Base-by-base conservation (phyloP, 495 filamentous ascomycete species). In the Chaetomidium leptoderma region DNA sequence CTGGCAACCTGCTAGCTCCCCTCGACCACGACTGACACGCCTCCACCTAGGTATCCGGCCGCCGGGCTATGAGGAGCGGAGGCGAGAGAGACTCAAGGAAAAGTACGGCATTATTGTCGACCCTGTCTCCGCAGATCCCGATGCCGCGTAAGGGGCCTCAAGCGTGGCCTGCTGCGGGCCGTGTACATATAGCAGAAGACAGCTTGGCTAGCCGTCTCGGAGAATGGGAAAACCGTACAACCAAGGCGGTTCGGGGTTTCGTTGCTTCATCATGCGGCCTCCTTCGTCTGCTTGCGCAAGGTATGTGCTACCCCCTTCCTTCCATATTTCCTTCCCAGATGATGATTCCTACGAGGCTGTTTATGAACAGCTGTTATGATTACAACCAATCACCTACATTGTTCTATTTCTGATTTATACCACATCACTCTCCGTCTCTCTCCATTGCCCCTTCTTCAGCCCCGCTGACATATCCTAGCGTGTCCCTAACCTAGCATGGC, bases 31-130 rank as follows among this genome's bases (percentile, higher is more conserved):
- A 39, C 74, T 81, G 61, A 78, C 55, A 26, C 1, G 46, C 16
- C 36, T 30, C 17, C 37, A 27, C 13, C 10, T 9, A 96, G 92
- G 89, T 24, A 89, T 98, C 58, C 81, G 86, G 58, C 90, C 79
- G 29, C 86, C 88, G 14, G 90, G 90, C 26, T 98, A 96, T 59
- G 86, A 86, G 60, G 91, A 97, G 78, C 78, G 95, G 71, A 84
- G 95, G 63, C 79, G 82, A 50, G 79, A 90, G 72, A 82, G 91
- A 52, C 81, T 99, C 68, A 88, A 92, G 79, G 83, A 92, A 76
- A 87, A 84, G 61, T 97, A 96, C 66, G 92, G 92, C 55, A 82
- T 96, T 59, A 91, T 96, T 51, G 83, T 97, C 60, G 73, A 77
- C 36, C 72, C 78, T n/a, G 77, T 79, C 44, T 74, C 66, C 19